Evolutionary conservation across 2,329 filamentous ascomycete genomes (phyloP), one percentile per base, ranked within the genome.

Genomic region (Lasiodiplodia gonubiensis): DNA sequence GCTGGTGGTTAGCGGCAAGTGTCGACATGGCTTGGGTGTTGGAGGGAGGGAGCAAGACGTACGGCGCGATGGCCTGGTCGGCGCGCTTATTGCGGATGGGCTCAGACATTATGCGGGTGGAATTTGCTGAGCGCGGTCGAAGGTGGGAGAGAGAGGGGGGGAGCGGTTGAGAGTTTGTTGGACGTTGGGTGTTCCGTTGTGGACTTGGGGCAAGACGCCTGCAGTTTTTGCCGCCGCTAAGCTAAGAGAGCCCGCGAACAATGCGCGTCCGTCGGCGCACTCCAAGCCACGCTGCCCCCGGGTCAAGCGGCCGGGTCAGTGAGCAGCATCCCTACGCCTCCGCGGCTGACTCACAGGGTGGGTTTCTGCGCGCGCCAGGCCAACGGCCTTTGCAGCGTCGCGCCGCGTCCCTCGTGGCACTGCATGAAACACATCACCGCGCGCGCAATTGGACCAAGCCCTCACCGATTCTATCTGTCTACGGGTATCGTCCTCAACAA

Each of bases 31-130:
- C 33, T 39, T 30, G 23, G 51, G 39, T 64, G 48, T n/a, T 68
- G 67, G 23, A 39, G 25, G 52, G 42, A 60, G 59, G 35, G 23
- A 65, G 23, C 70, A 70, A 61, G 70, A 86, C 87, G 84, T 85
- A 90, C 88, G 88, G 88, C 71, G 88, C 88, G 72, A 86, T 83
- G 73, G 85, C 84, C 73, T 85, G 82, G 75, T 88, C 86, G 71
- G 85, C 78, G 80, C 87, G 88, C 82, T 88, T 89, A 79, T 89
- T 90, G 80, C 86, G 86, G 79, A 89, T 89, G 73, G 88, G 88
- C 77, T 90, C 88, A 78, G 88, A 89, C 88, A 90, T 90, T 72
- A 70, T 81, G 74, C 71, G 35, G 72, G 71, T 69, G 53, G 71
- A 69, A 69, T 69, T 71, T 73, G 69, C 59, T 67, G 70, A 71